Evolutionary conservation across 2,329 filamentous ascomycete species (phyloP).

Genomic region (Fusarium musae): DNA sequence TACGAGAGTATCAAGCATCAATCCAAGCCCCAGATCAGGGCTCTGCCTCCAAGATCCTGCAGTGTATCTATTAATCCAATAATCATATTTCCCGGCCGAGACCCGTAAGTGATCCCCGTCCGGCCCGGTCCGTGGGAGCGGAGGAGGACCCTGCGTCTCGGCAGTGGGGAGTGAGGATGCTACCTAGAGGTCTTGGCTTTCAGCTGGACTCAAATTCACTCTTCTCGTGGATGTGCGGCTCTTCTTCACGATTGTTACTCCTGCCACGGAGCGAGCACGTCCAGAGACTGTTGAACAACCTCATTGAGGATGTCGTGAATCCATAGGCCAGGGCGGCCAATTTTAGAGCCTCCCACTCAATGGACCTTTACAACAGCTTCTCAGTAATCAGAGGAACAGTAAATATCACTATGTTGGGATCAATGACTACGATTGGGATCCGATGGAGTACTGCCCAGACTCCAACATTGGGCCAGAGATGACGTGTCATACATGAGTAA

Average conservation of each 20-base stretch:
- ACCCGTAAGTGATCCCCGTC: background rate
- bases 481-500: background rate
- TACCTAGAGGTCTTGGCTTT: background rate
- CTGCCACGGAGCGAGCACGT: no score
- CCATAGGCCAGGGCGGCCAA: background rate
- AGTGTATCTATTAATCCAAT: background rate
- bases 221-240: background rate
- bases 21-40: background rate
- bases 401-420: rapidly evolving
- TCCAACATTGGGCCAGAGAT: background rate
- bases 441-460: background rate
- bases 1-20: background rate
- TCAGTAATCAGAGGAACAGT: rapidly evolving
- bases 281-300: background rate
- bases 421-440: rapidly evolving
- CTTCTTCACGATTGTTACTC: no score
- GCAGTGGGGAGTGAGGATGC: background rate
- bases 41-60: background rate
- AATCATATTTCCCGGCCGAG: background rate
- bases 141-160: slow-evolving; percentile 1
- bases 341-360: background rate
- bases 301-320: background rate
- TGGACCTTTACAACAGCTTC: background rate
- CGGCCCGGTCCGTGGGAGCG: background rate
- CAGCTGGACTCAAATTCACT: background rate